Conservation (phyloP, 768 basidiomycete species). For the Lentinus tigrinus region DNA sequence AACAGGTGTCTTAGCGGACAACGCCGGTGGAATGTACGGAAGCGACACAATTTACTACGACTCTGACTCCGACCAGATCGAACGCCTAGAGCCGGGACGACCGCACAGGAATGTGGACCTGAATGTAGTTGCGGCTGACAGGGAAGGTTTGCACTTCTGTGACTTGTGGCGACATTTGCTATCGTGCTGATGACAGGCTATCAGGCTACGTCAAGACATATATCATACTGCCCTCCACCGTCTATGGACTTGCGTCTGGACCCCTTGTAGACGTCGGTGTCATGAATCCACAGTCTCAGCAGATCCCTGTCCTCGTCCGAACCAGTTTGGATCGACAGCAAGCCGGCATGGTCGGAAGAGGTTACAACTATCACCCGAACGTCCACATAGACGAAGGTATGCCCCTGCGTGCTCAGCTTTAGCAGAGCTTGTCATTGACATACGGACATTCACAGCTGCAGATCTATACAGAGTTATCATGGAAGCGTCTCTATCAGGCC, state of each 20-base stretch:
- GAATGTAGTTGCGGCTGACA: conserved; percentile 44
- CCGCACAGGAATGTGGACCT: conserved; percentile 51
- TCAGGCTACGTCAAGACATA: conserved; percentile 50
- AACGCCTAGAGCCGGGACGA: conserved; percentile 41
- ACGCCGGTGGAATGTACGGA: conserved; percentile 39
- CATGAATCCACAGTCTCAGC: conserved; percentile 47
- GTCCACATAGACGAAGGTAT: conserved; percentile 43
- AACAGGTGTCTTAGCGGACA: conserved; percentile 42
- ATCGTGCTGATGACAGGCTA: conserved; percentile 8
- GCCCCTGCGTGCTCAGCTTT: conserved; percentile 31
- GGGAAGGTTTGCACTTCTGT: conserved; percentile 35
- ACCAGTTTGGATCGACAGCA: conserved; percentile 44
- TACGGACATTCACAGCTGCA: conserved; percentile 32
- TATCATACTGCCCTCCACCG: conserved; percentile 50
- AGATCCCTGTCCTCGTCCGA: conserved; percentile 47
- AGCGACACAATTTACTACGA: conserved; percentile 47
- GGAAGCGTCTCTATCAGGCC: conserved; percentile 29
- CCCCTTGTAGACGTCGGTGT: conserved; percentile 49
- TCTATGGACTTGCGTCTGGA: conserved; percentile 63
- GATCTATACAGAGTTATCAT: conserved; percentile 39
- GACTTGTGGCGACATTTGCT: not conserved
- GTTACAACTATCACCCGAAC: conserved; percentile 57
- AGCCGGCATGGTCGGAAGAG: conserved; percentile 53
- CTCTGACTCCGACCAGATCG: conserved; percentile 43
- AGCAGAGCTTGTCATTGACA: not conserved